phyloP scores from a whole-genome alignment of 805 yeast genomes.

The Wickerhamomyces subpelliculosus region DNA sequence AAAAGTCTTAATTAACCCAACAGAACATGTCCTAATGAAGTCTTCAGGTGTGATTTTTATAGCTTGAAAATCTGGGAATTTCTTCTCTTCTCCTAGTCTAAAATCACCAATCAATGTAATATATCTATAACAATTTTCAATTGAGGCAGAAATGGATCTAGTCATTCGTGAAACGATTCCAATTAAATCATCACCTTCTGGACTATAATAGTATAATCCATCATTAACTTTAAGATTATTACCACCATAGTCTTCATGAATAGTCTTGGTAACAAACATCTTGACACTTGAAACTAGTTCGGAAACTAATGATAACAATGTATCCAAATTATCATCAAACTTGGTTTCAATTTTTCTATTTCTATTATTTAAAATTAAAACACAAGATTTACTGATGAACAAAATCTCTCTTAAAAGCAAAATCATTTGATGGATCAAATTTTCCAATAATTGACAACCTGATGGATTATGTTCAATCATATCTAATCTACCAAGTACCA shows the following conservation, averaged over 20 bases:
- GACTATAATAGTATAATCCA: slow-evolving; percentile 44
- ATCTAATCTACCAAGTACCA: slow-evolving; percentile 72
- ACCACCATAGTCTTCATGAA: slow-evolving; percentile 29
- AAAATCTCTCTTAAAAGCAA: slow-evolving; percentile 55
- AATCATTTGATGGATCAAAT: slow-evolving; percentile 62
- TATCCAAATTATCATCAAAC: slow-evolving; percentile 42
- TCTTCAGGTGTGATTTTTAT: slow-evolving; percentile 52
- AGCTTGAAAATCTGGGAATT: slow-evolving; percentile 57
- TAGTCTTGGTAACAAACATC: slow-evolving; percentile 48
- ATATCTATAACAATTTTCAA: slow-evolving; percentile 43
- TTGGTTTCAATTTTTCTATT: slow-evolving; percentile 13
- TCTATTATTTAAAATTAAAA: slow-evolving; percentile 24
- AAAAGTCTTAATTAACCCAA: slow-evolving; percentile 44
- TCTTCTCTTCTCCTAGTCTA: slow-evolving; percentile 48
- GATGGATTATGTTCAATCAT: slow-evolving; percentile 65
- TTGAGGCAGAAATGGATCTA: slow-evolving; percentile 41
- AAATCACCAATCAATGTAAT: slow-evolving; percentile 61
- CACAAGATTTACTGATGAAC: slow-evolving; percentile 48
- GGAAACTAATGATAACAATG: slow-evolving; percentile 51
- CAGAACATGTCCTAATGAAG: slow-evolving; percentile 55
- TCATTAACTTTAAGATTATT: slow-evolving; percentile 10
- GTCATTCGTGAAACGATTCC: slow-evolving; percentile 56
- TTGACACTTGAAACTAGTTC: slow-evolving; percentile 61
- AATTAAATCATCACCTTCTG: slow-evolving; percentile 62
- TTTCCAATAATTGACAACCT: slow-evolving; percentile 64